phyloP scores from a whole-genome alignment of 148 eudicot species.

The Vaccinium macrocarpon region DNA sequence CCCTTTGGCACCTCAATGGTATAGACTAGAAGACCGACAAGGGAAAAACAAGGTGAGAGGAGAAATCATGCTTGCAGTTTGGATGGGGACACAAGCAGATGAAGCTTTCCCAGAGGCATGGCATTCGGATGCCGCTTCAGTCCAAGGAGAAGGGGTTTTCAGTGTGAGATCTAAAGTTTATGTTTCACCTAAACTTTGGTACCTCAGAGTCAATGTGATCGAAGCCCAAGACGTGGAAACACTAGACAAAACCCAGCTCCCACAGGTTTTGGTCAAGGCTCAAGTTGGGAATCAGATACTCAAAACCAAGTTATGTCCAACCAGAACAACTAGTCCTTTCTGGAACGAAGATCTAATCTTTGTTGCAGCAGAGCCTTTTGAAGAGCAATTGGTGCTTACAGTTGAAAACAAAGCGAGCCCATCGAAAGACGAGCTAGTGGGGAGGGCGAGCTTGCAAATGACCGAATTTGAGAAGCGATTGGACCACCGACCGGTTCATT shows the following conservation, averaged over 20 bases:
- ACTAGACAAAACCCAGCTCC: slow-evolving; percentile 42
- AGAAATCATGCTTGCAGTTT: slow-evolving; percentile 75
- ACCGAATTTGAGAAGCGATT: slow-evolving; percentile 50
- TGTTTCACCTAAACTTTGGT: slow-evolving; percentile 76
- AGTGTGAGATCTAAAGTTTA: slow-evolving; percentile 69
- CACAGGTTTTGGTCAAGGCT: slow-evolving; percentile 63
- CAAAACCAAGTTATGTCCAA: slow-evolving; percentile 53
- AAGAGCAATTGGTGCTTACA: slow-evolving; percentile 50
- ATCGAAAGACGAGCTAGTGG: slow-evolving; percentile 49
- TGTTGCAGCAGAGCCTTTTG: slow-evolving; percentile 77
- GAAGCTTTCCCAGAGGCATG: slow-evolving; percentile 83
- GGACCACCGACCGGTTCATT: slow-evolving; percentile 49
- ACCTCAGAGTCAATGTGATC: slow-evolving; percentile 69
- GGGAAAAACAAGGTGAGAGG: slow-evolving; percentile 49
- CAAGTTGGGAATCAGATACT: slow-evolving; percentile 51
- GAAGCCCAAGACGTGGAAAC: slow-evolving; percentile 70
- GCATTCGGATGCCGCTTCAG: slow-evolving; percentile 67
- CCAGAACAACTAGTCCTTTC: slow-evolving; percentile 53
- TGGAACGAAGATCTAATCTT: slow-evolving; percentile 78
- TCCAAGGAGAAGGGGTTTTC: slow-evolving; percentile 62
- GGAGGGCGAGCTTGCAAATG: slow-evolving; percentile 38
- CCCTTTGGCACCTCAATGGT: slow-evolving; percentile 80
- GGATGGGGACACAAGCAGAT: slow-evolving; percentile 84
- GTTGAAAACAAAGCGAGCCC: slow-evolving; percentile 53
- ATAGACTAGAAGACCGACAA: slow-evolving; percentile 54